Evolutionary conservation across 176 grass and related monocot genomes (phyloP).

Genomic region (Oryza meyeriana): DNA sequence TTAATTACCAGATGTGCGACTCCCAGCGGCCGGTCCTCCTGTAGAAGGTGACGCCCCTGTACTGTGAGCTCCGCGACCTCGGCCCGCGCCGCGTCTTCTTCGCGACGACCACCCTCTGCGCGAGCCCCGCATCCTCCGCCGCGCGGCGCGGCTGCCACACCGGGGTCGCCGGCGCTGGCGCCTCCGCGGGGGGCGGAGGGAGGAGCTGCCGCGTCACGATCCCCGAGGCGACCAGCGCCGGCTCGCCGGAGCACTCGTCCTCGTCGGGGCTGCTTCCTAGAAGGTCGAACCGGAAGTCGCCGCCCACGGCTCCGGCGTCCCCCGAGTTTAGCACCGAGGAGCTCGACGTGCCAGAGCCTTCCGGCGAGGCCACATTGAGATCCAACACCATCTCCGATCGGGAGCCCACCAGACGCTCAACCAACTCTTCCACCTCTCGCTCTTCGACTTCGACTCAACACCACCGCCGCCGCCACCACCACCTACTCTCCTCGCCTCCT

Average conservation of each 20-base stretch:
- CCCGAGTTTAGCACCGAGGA: conserved; percentile 55
- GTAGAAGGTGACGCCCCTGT: conserved; percentile 98
- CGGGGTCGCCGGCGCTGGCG: not conserved
- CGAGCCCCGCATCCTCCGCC: conserved; percentile 25
- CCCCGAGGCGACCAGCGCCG: conserved; percentile 9
- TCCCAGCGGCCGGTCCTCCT: conserved; percentile 93
- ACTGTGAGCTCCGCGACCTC: conserved; percentile 94
- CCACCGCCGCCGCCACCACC: not conserved
- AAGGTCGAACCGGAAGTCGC: conserved; percentile 39
- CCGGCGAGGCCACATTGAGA: conserved; percentile 88
- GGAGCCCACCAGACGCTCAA: not conserved
- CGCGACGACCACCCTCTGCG: not conserved
- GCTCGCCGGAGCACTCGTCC: conserved; percentile 31
- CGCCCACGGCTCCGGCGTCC: conserved; percentile 13
- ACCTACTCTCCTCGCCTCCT: not conserved
- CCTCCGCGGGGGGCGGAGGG: not conserved
- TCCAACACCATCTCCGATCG: conserved; percentile 76
- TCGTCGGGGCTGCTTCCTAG: conserved; percentile 40
- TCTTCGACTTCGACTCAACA: not conserved
- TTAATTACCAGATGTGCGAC: conserved; percentile 90
- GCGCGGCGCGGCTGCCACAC: conserved; percentile 14
- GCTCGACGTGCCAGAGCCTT: conserved; percentile 52
- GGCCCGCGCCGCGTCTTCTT: conserved; percentile 94
- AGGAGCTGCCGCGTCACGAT: conserved; percentile 72
- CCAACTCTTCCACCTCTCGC: not conserved